phyloP scores from a whole-genome alignment of 805 yeast species.

The Sugiyamaella marilandica region DNA sequence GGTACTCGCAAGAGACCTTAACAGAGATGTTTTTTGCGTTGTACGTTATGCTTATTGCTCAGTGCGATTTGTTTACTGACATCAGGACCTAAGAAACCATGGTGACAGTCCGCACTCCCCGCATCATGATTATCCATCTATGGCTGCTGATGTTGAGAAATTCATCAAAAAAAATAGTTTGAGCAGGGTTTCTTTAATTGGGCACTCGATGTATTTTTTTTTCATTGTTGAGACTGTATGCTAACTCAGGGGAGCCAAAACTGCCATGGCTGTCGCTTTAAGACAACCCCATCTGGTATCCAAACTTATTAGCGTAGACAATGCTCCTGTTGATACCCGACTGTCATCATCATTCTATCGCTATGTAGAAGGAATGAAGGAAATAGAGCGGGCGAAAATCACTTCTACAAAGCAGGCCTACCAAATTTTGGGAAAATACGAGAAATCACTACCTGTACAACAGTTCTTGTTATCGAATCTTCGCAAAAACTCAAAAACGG shows the following conservation, averaged over 20 bases:
- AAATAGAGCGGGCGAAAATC: slow-evolving; percentile 46
- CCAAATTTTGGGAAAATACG: slow-evolving; percentile 55
- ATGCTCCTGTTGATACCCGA: slow-evolving; percentile 73
- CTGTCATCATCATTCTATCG: slow-evolving; percentile 56
- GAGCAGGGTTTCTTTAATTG: slow-evolving; percentile 33
- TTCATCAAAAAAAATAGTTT: slow-evolving; percentile 50
- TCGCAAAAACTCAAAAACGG: slow-evolving; percentile 40
- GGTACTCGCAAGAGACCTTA: slow-evolving; percentile 33
- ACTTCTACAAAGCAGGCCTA: slow-evolving; percentile 63
- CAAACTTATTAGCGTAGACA: slow-evolving; percentile 74
- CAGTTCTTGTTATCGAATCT: slow-evolving; percentile 76
- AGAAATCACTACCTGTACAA: slow-evolving; percentile 53
- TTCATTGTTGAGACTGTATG: not conserved
- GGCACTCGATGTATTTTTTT: slow-evolving; percentile 38
- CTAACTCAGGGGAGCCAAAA: slow-evolving; percentile 76
- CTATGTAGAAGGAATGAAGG: slow-evolving; percentile 60
- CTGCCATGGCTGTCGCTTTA: slow-evolving; percentile 82
- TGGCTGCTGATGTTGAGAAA: slow-evolving; percentile 79
- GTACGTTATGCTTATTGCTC: slow-evolving; percentile 17
- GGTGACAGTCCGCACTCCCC: slow-evolving; percentile 82
- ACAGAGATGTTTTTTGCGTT: slow-evolving; percentile 33
- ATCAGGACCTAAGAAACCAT: slow-evolving; percentile 74
- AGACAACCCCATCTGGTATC: slow-evolving; percentile 57
- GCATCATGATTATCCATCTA: slow-evolving; percentile 69
- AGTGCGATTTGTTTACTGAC: slow-evolving; percentile 1